Conservation (phyloP, 371 early-diverging fungal genomes). For the Chytridiales sp. region DNA sequence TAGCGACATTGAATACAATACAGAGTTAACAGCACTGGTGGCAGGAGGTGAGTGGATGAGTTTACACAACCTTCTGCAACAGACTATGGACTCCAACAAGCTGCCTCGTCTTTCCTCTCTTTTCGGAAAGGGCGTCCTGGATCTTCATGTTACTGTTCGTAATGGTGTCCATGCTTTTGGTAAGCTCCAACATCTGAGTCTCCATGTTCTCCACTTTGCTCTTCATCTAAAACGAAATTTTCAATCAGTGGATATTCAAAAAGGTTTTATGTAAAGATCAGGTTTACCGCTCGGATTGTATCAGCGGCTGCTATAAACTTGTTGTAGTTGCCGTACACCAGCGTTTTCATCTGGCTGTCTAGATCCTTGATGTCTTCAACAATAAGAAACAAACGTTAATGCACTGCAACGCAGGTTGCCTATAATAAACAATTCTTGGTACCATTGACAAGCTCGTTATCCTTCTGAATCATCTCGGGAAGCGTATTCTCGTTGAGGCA, state of each 20-base stretch:
- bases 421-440: slow-evolving; percentile 12
- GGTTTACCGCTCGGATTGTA: slow-evolving; percentile 56
- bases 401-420: not conserved
- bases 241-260: not conserved
- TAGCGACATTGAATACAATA: too few species aligned
- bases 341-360: slow-evolving; percentile 94
- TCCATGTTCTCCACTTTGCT: slow-evolving; percentile 77
- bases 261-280: not conserved
- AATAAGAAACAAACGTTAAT: not conserved
- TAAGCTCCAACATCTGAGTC: slow-evolving; percentile 70
- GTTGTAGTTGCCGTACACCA: slow-evolving; percentile 95
- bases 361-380: slow-evolving; percentile 73
- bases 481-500: slow-evolving; percentile 67
- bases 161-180: slow-evolving; percentile 68
- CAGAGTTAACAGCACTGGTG: too few species aligned
- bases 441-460: slow-evolving; percentile 75
- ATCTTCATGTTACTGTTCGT: slow-evolving; percentile 55
- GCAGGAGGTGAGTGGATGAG: too few species aligned
- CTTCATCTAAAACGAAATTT: slow-evolving; percentile 58
- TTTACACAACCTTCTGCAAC: slow-evolving; percentile 51
- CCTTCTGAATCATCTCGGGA: slow-evolving; percentile 63
- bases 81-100: slow-evolving; percentile 74
- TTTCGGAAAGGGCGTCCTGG: slow-evolving; percentile 60
- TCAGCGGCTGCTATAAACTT: slow-evolving; percentile 93
- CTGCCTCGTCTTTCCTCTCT: slow-evolving; percentile 70